Percentiles rank a stretch among this genome's conserved stretches.
These are phyloP conservation scores for Gnetum montanum DNA, from an alignment of 75 land plant species.

Conservation along the genomic window DNA sequence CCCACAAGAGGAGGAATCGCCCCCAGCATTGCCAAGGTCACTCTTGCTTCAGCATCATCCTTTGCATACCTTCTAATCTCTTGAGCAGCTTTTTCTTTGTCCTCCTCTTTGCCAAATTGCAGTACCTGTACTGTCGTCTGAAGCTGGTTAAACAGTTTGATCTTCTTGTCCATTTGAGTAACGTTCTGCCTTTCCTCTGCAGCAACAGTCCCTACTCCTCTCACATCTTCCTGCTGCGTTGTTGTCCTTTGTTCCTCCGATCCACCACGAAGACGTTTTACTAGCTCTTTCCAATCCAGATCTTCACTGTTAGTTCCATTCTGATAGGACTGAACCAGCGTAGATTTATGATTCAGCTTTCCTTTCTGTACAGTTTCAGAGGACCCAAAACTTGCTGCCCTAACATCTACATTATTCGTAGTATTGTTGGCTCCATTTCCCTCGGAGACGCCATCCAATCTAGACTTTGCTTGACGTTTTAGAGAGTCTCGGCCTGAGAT, in stretches of 20 bases:
- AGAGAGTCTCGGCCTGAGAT: not conserved
- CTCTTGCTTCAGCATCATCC: conserved; percentile 49
- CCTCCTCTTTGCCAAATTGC: conserved; percentile 8
- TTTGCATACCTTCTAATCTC: conserved; percentile 37
- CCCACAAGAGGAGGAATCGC: conserved; percentile 67
- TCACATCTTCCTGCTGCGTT: not conserved
- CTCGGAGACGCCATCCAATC: not conserved
- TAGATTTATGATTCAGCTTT: conserved; percentile 6
- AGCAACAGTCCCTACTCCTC: no score
- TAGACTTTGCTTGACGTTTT: not conserved
- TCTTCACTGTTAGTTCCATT: conserved; percentile 19
- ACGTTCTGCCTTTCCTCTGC: conserved; percentile 1
- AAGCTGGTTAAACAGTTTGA: conserved; percentile 5
- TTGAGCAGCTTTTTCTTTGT: conserved; percentile 21
- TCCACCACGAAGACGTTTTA: conserved; percentile 18
- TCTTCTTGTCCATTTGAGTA: conserved; percentile 2
- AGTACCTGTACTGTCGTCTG: conserved; percentile 6
- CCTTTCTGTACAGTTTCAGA: conserved; percentile 28
- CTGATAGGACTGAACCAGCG: conserved; percentile 1
- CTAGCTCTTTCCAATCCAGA: conserved; percentile 24
- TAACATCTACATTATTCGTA: not conserved
- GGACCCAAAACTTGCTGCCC: not conserved
- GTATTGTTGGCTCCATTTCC: not conserved
- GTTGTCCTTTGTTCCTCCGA: conserved; percentile 9
- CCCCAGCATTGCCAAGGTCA: conserved; percentile 65